Percentiles rank a stretch among this genome's conserved stretches.
Conservation (phyloP, 2,329 filamentous ascomycete genomes). For the Cercospora janseana region DNA sequence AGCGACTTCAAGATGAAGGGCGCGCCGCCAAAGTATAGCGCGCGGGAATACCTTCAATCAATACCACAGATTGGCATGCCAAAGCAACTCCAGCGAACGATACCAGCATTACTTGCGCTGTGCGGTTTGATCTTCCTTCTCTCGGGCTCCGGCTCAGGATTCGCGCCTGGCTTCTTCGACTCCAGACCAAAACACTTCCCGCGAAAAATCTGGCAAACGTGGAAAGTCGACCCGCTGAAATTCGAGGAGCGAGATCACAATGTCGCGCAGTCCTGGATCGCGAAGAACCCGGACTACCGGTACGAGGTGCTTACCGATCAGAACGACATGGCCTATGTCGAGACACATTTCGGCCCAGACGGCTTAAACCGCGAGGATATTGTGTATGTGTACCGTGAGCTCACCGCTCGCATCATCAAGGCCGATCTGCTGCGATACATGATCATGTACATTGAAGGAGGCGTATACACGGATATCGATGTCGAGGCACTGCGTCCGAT, state of each 20-base stretch:
- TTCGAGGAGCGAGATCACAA: slow-evolving; percentile 64
- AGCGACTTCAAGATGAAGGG: slow-evolving; percentile 21
- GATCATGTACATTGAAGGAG: slow-evolving; percentile 66
- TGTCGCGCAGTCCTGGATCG: slow-evolving; percentile 62
- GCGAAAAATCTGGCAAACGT: slow-evolving; percentile 73
- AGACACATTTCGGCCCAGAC: slow-evolving; percentile 63
- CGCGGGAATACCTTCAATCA: slow-evolving; percentile 23
- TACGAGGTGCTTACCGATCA: slow-evolving; percentile 69
- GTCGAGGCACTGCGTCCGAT: slow-evolving; percentile 56
- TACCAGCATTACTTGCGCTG: slow-evolving; percentile 49
- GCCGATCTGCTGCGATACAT: slow-evolving; percentile 66
- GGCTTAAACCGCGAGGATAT: slow-evolving; percentile 68
- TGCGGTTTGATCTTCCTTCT: slow-evolving; percentile 50
- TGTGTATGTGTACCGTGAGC: slow-evolving; percentile 58
- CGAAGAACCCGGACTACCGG: slow-evolving; percentile 64
- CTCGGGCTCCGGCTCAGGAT: slow-evolving; percentile 28
- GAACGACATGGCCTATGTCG: slow-evolving; percentile 66
- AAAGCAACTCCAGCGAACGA: slow-evolving; percentile 49
- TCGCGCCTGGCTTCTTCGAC: slow-evolving; percentile 25
- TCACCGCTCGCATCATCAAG: slow-evolving; percentile 65
- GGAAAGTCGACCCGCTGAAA: slow-evolving; percentile 66
- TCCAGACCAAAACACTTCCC: slow-evolving; percentile 49
- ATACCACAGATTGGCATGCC: slow-evolving; percentile 40
- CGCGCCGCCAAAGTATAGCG: slow-evolving; percentile 16
- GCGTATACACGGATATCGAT: slow-evolving; percentile 60